Percentiles rank a stretch among this genome's conserved stretches.
Evolutionary conservation across 495 filamentous ascomycete species (phyloP).

Genomic region (Rhypophila decipiens): DNA sequence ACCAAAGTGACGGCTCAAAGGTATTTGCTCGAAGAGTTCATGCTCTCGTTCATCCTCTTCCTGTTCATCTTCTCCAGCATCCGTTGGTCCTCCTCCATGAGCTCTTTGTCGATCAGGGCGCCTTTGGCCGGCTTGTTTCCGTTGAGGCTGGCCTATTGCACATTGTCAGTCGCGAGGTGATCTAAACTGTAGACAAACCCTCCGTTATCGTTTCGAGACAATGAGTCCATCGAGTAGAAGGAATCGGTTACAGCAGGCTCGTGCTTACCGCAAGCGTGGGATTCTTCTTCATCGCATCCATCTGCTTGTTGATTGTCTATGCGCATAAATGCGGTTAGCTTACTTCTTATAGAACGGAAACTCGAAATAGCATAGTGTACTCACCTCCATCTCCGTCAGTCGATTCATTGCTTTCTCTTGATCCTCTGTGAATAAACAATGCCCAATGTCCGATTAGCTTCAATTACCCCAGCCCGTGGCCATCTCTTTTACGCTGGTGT

Average conservation of each 20-base stretch:
- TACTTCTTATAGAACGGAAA: background rate
- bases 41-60: background rate
- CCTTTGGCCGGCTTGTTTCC: slow-evolving; percentile 18
- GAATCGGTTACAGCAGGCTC: no score
- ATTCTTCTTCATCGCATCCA: slow-evolving; percentile 17
- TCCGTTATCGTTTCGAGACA: no score
- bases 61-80: slow-evolving; percentile 14
- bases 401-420: slow-evolving; percentile 12
- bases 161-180: background rate
- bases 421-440: slow-evolving; percentile 6
- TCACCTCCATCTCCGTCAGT: slow-evolving; percentile 6
- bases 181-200: background rate
- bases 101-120: slow-evolving; percentile 22
- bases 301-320: slow-evolving; percentile 4
- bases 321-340: no score
- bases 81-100: slow-evolving; percentile 17
- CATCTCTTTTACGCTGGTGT: background rate
- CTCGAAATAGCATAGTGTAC: background rate
- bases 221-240: no score
- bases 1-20: no score
- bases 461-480: no score
- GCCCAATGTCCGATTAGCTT: background rate
- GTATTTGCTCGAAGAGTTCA: no score
- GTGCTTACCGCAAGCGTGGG: slow-evolving; percentile 16
- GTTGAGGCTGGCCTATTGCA: slow-evolving; percentile 13